Conservation (phyloP, 2,329 filamentous ascomycete species). For the Fusarium praegraminearum region DNA sequence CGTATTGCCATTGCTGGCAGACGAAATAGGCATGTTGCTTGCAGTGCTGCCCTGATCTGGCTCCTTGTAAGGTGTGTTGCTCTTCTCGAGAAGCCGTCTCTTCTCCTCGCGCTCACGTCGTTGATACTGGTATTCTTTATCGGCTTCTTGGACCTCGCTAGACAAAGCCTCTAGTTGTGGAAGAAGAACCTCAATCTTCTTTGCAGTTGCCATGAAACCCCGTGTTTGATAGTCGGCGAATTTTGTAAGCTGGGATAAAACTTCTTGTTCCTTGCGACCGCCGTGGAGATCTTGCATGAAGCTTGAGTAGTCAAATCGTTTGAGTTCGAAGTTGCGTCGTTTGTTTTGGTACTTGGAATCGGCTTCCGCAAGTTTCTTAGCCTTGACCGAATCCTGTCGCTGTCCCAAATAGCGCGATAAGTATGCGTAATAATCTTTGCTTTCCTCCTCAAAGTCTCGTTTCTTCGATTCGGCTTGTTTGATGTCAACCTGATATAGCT, state of each 20-base stretch:
- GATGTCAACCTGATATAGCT: slow-evolving; percentile 94
- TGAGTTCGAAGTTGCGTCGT: slow-evolving; percentile 93
- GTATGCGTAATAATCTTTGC: slow-evolving; percentile 97
- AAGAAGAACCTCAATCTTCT: slow-evolving; percentile 86
- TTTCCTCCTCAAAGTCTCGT: slow-evolving; percentile 98
- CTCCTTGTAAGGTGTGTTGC: slow-evolving; percentile 78
- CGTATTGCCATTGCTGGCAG: slow-evolving; percentile 59
- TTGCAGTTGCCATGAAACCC: slow-evolving; percentile 83
- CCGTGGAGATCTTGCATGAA: slow-evolving; percentile 99
- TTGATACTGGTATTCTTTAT: slow-evolving; percentile 97
- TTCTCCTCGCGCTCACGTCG: slow-evolving; percentile 97
- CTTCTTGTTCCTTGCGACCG: slow-evolving; percentile 97
- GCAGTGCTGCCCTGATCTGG: slow-evolving; percentile 68
- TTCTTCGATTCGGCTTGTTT: slow-evolving; percentile 98
- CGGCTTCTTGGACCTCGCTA: slow-evolving; percentile 88
- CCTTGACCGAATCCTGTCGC: slow-evolving; percentile 93
- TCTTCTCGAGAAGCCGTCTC: slow-evolving; percentile 88
- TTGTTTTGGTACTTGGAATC: slow-evolving; percentile 97
- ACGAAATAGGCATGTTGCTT: slow-evolving; percentile 50
- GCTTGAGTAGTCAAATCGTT: slow-evolving; percentile 97
- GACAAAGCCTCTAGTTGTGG: slow-evolving; percentile 91
- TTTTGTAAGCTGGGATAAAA: slow-evolving; percentile 91
- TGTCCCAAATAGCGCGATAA: slow-evolving; percentile 96
- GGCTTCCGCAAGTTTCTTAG: slow-evolving; percentile 95
- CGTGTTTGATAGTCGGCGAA: slow-evolving; percentile 92